Conservation (phyloP, 371 early-diverging fungal genomes). For the Mucor saturninus region DNA sequence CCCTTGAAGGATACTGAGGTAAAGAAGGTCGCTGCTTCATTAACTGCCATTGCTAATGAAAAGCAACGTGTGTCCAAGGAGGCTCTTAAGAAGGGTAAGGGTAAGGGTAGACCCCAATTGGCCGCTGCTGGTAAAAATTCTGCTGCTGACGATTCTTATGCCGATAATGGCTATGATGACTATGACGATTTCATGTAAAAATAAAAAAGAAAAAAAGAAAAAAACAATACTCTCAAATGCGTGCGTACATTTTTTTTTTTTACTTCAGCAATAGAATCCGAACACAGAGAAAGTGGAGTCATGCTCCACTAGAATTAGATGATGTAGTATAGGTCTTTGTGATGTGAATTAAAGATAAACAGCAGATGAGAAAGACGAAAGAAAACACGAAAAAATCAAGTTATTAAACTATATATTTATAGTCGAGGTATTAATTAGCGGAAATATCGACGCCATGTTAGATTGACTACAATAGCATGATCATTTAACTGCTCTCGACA, state of each 20-base stretch:
- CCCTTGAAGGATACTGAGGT: constrained; percentile 85
- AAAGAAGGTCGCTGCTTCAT: constrained; percentile 73
- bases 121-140: constrained; percentile 54
- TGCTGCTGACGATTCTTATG: constrained; percentile 41
- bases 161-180: constrained; percentile 65
- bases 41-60: constrained; percentile 88
- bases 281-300: no score
- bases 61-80: constrained; percentile 85
- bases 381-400: no score
- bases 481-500: no score
- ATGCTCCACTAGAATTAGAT: no score
- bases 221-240: constrained; percentile 2
- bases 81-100: constrained; percentile 74
- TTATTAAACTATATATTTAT: no score
- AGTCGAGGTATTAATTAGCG: no score
- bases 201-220: constrained; percentile 22
- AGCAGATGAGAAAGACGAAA: no score
- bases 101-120: constrained; percentile 59
- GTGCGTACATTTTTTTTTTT: constrained; percentile 9
- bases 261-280: not conserved
- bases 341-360: no score
- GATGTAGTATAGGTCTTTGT: no score
- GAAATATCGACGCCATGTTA: no score
- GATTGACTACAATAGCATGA: no score
- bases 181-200: constrained; percentile 85